phyloP scores from a whole-genome alignment of 768 basidiomycete species.

The Candolleomyces aberdarensis region DNA sequence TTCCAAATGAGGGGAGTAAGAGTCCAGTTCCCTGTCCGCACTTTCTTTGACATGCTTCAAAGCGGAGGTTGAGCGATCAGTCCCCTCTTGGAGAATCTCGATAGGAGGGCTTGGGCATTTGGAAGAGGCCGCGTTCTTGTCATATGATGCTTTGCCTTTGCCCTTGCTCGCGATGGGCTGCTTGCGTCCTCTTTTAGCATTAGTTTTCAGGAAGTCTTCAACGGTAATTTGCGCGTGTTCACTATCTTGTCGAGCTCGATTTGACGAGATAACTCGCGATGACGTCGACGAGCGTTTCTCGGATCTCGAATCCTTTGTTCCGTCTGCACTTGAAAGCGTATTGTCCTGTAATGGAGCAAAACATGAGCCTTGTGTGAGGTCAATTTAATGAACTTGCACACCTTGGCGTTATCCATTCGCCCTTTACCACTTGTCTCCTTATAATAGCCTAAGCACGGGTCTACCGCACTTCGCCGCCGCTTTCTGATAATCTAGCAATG shows the following conservation, averaged over 20 bases:
- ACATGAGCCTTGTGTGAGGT: too few relatives aligned
- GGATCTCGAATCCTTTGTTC: too few relatives aligned
- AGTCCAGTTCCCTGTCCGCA: background rate
- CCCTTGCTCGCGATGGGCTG: background rate
- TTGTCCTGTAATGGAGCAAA: too few relatives aligned
- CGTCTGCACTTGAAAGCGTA: too few relatives aligned
- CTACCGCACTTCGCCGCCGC: constrained; percentile 30
- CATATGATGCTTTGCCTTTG: background rate
- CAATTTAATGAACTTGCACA: too few relatives aligned
- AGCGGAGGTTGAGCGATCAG: too few relatives aligned
- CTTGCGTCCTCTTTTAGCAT: background rate
- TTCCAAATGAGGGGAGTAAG: background rate
- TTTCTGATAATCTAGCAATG: constrained; percentile 22
- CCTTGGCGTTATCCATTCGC: too few relatives aligned
- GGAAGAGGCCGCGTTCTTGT: background rate
- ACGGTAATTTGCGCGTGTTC: background rate
- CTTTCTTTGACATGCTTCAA: too few relatives aligned
- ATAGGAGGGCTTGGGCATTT: too few relatives aligned
- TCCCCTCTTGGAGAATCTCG: background rate
- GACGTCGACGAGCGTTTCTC: too few relatives aligned
- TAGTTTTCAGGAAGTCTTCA: background rate
- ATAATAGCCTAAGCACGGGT: constrained; percentile 41
- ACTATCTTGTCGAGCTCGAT: too few relatives aligned
- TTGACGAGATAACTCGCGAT: too few relatives aligned
- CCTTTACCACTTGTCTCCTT: constrained; percentile 3